Base-by-base conservation (phyloP, 2,329 filamentous ascomycete genomes). In the Neofusicoccum sp. region DNA sequence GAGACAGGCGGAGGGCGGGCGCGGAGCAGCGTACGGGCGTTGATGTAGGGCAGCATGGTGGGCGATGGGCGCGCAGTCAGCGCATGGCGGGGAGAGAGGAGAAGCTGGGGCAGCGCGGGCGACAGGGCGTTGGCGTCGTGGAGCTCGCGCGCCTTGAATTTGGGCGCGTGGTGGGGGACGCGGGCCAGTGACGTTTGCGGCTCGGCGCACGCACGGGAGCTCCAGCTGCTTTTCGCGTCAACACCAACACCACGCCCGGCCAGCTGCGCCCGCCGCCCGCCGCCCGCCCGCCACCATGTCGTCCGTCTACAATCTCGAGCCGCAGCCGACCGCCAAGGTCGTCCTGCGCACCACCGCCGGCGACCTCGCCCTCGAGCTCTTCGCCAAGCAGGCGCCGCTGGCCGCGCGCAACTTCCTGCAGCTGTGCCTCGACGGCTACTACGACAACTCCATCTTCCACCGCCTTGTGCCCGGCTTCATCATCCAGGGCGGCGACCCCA, bases 371-470 rank as follows among this genome's bases (percentile, higher is more conserved):
- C 85, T 99, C 77, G 92, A 97, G 77, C 88, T 99, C 63, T 99
- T 97, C 82, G 93, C 93, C 16, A 95, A 95, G 74, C 95, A 99
- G 78, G 90, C 92, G 0, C 95, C 95, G 7, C 83, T 97, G 66
- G 90, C 95, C 31, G 93, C 89, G 73, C 92, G 94, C 69, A 98
- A 97, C 80, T 99, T 99, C 78, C 85, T 99, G 41, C 95, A 99
- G 77, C 89, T 93, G 72, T 95, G 92, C 74, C 85, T 97, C 69
- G 93, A 99, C 74, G 93, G 93, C 69, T 98, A 98, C 81, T 99
- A 98, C 81, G 89, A 92, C 71, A 88, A 89, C 73, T 97, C 93
- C 0, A 89, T 95, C 66, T 99, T 99, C 79, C 95, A 99, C 79
- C 91, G 95, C 29, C 83, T 98, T 5, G 89, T 97, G 0, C 92